Evolutionary conservation across 352 stramenopile genomes (phyloP), one percentile per base, ranked within the genome.

Genomic region (Pythium aquatile): DNA sequence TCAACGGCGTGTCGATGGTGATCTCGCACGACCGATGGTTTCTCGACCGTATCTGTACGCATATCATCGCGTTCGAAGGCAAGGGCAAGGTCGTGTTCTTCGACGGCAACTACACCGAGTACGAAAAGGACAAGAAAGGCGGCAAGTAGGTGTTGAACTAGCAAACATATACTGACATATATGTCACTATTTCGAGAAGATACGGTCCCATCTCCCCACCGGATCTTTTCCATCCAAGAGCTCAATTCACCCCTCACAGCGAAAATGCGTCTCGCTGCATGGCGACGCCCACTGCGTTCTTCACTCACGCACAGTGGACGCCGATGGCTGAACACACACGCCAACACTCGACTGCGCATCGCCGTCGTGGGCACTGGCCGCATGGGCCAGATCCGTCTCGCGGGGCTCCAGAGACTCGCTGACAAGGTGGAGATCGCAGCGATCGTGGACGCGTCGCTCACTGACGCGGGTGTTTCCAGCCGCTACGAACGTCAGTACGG

Each of bases 1-100:
- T 97, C 59, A 79, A 86, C 54, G 93, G 98, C 62, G 98, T 97
- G 20, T 87, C 94, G 14, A 88, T 98, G 68, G 86, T 98, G 3
- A 97, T 99, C 51, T 98, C 88, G 49, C 96, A 99, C 77, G 97
- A 99, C 75, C 87, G 96, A 37, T 94, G 86, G 65, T 99, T 99
- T 75, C 75, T 99, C 30, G 98, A 99, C 70, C 87, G 87, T 56
- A 93, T 94, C 66, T 93, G 85, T 63, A 92, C 85, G 53, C 87
- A 96, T 72, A 94, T 94, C 65, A 78, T 96, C 51, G 74, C 87
- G 58, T 96, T 93, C 54, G 87, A 96, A 56, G 85, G 74, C 63
- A 59, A 88, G 32, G 85, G 85, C 55, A 68, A 74, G 14, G 87
- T 92, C 29, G 65, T 72, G 44, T 96, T 93, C 78, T 96, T 93